phyloP scores from a whole-genome alignment of 305 asterid genomes.

The Plantago lanceolata region DNA sequence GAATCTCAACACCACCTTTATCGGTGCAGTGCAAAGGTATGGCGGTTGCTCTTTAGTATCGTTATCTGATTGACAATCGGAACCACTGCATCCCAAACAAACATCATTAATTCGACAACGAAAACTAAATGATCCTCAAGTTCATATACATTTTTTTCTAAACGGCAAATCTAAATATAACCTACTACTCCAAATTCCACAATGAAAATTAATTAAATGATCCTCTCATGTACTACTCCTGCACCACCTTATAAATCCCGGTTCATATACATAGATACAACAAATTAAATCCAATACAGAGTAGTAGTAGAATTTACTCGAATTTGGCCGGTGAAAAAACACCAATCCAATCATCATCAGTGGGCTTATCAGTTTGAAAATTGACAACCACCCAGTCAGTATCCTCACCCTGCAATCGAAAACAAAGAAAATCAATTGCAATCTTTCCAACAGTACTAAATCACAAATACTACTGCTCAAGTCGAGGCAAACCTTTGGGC shows the following conservation, averaged over 20 bases:
- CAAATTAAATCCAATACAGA: neutral
- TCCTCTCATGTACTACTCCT: too few species aligned
- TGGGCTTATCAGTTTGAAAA: conserved; percentile 46
- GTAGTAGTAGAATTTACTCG: conserved; percentile 49
- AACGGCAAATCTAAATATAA: too few species aligned
- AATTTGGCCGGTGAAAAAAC: conserved; percentile 90
- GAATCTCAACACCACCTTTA: conserved; percentile 54
- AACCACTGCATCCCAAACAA: conserved; percentile 45
- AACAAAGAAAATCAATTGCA: neutral
- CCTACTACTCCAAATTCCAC: too few species aligned
- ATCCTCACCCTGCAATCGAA: conserved; percentile 57
- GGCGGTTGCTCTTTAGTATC: conserved; percentile 50
- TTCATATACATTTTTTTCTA: too few species aligned
- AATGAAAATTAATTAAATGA: too few species aligned
- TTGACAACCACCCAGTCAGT: conserved; percentile 54
- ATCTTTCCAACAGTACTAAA: neutral
- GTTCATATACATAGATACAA: too few species aligned
- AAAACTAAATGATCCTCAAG: conserved; percentile 1
- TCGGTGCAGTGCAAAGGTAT: conserved; percentile 66
- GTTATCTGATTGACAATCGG: conserved; percentile 48
- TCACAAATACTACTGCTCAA: too few species aligned
- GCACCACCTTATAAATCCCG: too few species aligned
- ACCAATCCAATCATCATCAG: conserved; percentile 80
- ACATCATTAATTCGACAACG: conserved; percentile 16
- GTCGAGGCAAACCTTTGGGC: too few species aligned